phyloP scores from a whole-genome alignment of 2,329 filamentous ascomycete species.

The Aspergillus fijiensis region DNA sequence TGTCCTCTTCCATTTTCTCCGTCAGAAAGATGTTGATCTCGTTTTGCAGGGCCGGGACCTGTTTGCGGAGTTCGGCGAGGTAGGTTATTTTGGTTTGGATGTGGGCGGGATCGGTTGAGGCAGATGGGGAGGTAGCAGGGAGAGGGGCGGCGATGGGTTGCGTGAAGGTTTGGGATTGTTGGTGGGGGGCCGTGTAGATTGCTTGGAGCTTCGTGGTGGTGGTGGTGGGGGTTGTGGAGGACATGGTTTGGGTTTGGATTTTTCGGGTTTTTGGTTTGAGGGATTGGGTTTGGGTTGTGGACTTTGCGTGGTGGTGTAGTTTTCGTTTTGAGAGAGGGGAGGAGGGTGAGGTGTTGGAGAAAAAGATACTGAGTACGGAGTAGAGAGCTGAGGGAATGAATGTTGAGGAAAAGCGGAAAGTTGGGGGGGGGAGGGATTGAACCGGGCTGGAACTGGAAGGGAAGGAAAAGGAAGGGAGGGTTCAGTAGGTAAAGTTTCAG shows the following conservation, averaged over 20 bases:
- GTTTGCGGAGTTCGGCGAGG: slow-evolving; percentile 51
- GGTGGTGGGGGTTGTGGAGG: neutral
- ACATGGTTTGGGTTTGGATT: neutral
- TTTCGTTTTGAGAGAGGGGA: too few species aligned
- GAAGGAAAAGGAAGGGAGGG: too few species aligned
- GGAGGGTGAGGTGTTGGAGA: too few species aligned
- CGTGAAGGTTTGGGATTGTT: slow-evolving; percentile 31
- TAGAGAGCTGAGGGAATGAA: too few species aligned
- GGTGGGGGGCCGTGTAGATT: slow-evolving; percentile 30
- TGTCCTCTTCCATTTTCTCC: slow-evolving; percentile 62
- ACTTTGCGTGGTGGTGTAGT: too few species aligned
- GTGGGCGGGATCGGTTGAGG: slow-evolving; percentile 14
- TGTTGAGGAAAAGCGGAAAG: too few species aligned
- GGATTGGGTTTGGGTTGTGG: too few species aligned
- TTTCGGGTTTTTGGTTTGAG: too few species aligned
- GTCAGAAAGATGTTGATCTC: slow-evolving; percentile 62
- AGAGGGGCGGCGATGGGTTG: slow-evolving; percentile 32
- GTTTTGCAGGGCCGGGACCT: slow-evolving; percentile 53
- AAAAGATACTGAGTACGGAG: too few species aligned
- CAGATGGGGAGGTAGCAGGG: slow-evolving; percentile 20
- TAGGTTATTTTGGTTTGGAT: slow-evolving; percentile 52
- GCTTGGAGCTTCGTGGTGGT: slow-evolving; percentile 20
- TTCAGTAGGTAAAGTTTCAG: too few species aligned
- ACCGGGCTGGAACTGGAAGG: too few species aligned
- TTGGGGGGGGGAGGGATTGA: neutral